Percentiles rank a stretch among this genome's conserved stretches.
These are phyloP conservation scores for Oryza officinalis DNA, from an alignment of 176 grass and related monocot species.

Conservation along the genomic window DNA sequence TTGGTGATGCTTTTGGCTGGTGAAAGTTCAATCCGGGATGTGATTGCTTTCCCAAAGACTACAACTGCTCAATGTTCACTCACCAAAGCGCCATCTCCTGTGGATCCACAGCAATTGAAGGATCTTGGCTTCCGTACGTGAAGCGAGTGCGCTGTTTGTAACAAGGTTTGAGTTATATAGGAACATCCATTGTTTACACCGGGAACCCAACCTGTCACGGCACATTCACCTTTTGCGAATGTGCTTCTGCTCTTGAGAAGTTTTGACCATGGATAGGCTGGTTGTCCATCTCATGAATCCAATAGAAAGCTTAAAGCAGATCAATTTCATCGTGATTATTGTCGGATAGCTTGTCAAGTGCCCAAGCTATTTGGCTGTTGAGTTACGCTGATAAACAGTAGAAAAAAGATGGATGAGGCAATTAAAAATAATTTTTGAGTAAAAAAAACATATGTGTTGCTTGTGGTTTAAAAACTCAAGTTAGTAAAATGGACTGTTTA, in stretches of 20 bases:
- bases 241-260: not conserved
- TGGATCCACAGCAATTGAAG: conserved; percentile 80
- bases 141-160: not conserved
- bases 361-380: not conserved
- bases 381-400: too few species aligned
- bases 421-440: too few species aligned
- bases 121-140: conserved; percentile 56
- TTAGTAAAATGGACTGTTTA: too few species aligned
- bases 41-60: conserved; percentile 96
- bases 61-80: conserved; percentile 92
- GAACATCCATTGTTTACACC: not conserved
- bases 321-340: not conserved
- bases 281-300: not conserved
- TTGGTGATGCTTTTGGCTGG: conserved; percentile 95
- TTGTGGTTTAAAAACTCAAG: too few species aligned
- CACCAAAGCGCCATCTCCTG: conserved; percentile 74
- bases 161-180: not conserved
- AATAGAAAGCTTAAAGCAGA: not conserved
- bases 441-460: too few species aligned
- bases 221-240: conserved; percentile 26
- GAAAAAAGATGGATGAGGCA: too few species aligned
- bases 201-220: not conserved
- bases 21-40: conserved; percentile 79
- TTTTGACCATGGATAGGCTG: not conserved
- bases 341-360: not conserved